phyloP scores from a whole-genome alignment of 2,329 filamentous ascomycete genomes.

The Sporothrix pallida region DNA sequence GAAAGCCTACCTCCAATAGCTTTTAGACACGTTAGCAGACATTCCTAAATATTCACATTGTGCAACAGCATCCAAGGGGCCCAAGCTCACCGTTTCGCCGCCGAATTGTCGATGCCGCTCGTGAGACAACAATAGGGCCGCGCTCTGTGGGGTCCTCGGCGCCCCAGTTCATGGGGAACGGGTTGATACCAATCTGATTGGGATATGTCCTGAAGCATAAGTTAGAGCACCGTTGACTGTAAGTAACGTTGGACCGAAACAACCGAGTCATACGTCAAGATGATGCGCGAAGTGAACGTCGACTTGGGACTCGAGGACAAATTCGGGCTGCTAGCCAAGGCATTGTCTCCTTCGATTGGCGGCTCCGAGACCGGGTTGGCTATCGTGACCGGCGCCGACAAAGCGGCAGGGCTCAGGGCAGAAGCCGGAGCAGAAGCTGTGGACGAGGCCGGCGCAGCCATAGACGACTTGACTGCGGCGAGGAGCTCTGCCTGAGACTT shows the following conservation, averaged over 20 bases:
- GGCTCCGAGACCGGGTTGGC: slow-evolving; percentile 36
- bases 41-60: slow-evolving; percentile 37
- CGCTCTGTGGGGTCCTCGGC: slow-evolving; percentile 73
- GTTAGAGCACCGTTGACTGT: background rate
- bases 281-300: slow-evolving; percentile 59
- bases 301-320: slow-evolving; percentile 49
- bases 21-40: slow-evolving; percentile 31
- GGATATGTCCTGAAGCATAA: slow-evolving; percentile 72
- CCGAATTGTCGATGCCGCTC: slow-evolving; percentile 75
- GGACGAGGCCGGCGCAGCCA: slow-evolving; percentile 3
- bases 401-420: slow-evolving; percentile 25
- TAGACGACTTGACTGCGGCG: slow-evolving; percentile 47
- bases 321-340: slow-evolving; percentile 36
- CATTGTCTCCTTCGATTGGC: slow-evolving; percentile 32
- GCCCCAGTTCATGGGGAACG: slow-evolving; percentile 88
- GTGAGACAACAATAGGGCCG: slow-evolving; percentile 87
- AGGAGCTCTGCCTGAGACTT: slow-evolving; percentile 51
- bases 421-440: slow-evolving; percentile 9
- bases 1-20: slow-evolving; percentile 37
- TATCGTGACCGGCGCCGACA: slow-evolving; percentile 15
- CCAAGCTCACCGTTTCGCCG: slow-evolving; percentile 73
- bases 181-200: slow-evolving; percentile 90
- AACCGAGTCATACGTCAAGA: slow-evolving; percentile 55
- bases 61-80: slow-evolving; percentile 39
- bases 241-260: background rate